These are phyloP conservation scores for Oxyria digyna DNA, from an alignment of 148 eudicot genomes.

Conservation along the genomic window DNA sequence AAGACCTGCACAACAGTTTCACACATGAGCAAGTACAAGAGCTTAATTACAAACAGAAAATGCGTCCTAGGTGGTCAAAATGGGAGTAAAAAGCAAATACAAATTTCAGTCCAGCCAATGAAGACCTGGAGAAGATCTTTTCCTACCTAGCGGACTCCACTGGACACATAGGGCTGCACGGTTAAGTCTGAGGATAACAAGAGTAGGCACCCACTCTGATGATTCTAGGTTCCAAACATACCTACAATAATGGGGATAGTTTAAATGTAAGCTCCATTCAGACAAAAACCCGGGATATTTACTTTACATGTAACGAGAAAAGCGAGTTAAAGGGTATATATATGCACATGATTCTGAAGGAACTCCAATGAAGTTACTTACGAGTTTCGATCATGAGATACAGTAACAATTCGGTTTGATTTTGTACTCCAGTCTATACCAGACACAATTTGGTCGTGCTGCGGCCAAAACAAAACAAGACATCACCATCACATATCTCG, in stretches of 20 bases:
- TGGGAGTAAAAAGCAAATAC: neutral
- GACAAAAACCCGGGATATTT: neutral
- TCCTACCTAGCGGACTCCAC: constrained; percentile 92
- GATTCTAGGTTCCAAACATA: constrained; percentile 92
- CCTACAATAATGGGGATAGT: constrained; percentile 28
- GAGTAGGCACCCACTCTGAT: constrained; percentile 88
- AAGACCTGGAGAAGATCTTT: neutral
- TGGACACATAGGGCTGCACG: constrained; percentile 98
- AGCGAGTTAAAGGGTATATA: neutral
- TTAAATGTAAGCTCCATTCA: neutral
- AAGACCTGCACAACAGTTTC: neutral
- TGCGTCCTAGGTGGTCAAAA: neutral
- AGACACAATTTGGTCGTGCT: constrained; percentile 96
- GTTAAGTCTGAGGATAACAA: constrained; percentile 89
- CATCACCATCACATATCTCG: constrained; percentile 5
- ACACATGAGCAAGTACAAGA: neutral
- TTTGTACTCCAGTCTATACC: constrained; percentile 84
- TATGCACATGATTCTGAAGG: neutral
- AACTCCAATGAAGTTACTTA: constrained; percentile 27
- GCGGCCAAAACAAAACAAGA: constrained; percentile 19
- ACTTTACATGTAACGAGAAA: neutral
- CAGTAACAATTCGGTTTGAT: constrained; percentile 79
- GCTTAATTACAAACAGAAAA: neutral
- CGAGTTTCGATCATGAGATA: constrained; percentile 99
- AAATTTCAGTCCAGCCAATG: neutral